Conservation (phyloP, 2,329 filamentous ascomycete species). For the Chrysoporthe austroafricana region DNA sequence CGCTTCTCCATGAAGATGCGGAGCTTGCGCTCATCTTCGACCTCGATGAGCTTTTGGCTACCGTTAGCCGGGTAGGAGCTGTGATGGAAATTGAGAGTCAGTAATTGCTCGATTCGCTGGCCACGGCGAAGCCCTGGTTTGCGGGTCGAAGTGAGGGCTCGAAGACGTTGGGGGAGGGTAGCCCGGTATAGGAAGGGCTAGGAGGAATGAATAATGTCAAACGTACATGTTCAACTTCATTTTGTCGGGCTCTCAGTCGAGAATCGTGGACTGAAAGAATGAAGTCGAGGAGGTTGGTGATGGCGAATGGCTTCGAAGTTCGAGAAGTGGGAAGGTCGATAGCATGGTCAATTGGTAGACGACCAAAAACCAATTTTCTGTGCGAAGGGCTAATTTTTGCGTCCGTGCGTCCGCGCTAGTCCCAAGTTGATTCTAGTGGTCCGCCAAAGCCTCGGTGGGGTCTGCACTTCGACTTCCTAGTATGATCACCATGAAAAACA, state of each 20-base stretch:
- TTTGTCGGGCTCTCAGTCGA: constrained; percentile 52
- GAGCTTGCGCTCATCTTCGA: constrained; percentile 99
- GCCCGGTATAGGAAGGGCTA: background rate
- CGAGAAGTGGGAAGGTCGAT: constrained; percentile 20
- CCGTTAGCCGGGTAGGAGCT: constrained; percentile 95
- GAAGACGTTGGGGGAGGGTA: background rate
- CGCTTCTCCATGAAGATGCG: constrained; percentile 98
- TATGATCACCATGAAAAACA: background rate
- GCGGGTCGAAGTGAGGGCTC: background rate
- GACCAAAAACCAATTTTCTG: constrained; percentile 28
- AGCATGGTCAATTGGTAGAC: constrained; percentile 14
- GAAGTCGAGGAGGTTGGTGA: constrained; percentile 35
- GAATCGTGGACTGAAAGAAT: constrained; percentile 33
- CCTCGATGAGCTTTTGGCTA: constrained; percentile 98
- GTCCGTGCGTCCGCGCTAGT: constrained; percentile 13
- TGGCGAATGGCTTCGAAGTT: constrained; percentile 24
- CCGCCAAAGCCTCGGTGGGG: constrained; percentile 12
- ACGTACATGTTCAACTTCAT: constrained; percentile 57
- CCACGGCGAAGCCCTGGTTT: constrained; percentile 8
- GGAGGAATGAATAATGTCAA: background rate
- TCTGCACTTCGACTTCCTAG: background rate
- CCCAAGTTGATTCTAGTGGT: background rate
- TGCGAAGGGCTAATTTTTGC: constrained; percentile 28
- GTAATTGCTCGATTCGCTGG: constrained; percentile 5
- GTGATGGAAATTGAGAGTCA: constrained; percentile 39